Evolutionary conservation across 2,329 filamentous ascomycete genomes (phyloP).

Genomic region (Aspergillus texensis): DNA sequence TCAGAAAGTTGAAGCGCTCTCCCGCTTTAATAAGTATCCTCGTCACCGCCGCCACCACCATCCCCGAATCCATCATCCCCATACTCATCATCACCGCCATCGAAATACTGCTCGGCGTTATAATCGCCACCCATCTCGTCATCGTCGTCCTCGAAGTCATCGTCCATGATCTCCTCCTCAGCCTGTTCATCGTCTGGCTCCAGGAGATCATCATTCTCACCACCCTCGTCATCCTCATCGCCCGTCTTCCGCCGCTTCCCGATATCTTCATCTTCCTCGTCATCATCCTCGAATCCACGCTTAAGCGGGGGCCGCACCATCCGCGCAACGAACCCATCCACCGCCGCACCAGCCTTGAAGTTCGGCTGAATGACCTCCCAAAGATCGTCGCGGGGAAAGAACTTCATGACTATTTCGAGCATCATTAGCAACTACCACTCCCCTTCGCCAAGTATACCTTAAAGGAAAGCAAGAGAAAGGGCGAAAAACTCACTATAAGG

Average conservation of each 20-base stretch:
- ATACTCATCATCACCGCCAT: conserved; percentile 58
- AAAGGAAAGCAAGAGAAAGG: background rate
- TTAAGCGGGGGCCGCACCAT: conserved; percentile 28
- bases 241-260: conserved; percentile 37
- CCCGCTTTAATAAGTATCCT: conserved; percentile 40
- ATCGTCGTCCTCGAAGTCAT: conserved; percentile 63
- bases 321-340: conserved; percentile 31
- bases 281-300: conserved; percentile 50
- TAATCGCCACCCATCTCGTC: conserved; percentile 64
- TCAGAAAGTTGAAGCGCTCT: conserved; percentile 17
- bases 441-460: no score
- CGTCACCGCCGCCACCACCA: conserved; percentile 56
- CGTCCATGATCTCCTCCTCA: conserved; percentile 56
- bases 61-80: conserved; percentile 60
- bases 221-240: conserved; percentile 35
- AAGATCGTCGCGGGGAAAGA: conserved; percentile 60
- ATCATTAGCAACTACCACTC: background rate
- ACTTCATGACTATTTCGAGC: conserved; percentile 50
- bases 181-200: conserved; percentile 52
- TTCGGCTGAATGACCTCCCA: conserved; percentile 57
- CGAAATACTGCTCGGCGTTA: conserved; percentile 67
- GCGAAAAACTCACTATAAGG: conserved; percentile 54
- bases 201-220: conserved; percentile 39
- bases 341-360: conserved; percentile 39
- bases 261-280: conserved; percentile 39